Percentiles rank a stretch among this genome's conserved stretches.
Evolutionary conservation across 139 green algal species (phyloP).

Genomic region (Volvox reticuliferus): DNA sequence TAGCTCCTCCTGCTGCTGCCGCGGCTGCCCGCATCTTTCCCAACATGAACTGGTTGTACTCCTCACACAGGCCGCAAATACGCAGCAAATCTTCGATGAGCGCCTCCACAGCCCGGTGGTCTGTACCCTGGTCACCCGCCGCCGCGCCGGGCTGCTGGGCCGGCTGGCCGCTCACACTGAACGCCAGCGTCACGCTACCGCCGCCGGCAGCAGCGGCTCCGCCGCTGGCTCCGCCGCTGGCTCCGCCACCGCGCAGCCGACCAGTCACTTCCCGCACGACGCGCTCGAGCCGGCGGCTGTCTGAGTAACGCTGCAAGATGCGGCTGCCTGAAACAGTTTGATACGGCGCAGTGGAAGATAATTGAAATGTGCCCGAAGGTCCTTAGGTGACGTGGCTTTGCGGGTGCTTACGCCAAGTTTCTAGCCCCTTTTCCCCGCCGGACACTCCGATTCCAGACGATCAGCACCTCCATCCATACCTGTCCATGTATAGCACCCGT

Average conservation of each 20-base stretch:
- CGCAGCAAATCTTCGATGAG: constrained; percentile 86
- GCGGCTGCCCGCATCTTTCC: constrained; percentile 69
- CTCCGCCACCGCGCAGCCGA: constrained; percentile 10
- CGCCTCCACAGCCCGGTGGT: constrained; percentile 68
- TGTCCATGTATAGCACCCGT: too few species aligned
- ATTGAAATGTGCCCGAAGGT: too few species aligned
- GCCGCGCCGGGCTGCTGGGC: not conserved
- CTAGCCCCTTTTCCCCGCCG: too few species aligned
- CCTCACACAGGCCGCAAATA: constrained; percentile 84
- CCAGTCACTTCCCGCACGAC: constrained; percentile 65
- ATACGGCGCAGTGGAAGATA: too few species aligned
- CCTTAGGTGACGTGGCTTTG: too few species aligned
- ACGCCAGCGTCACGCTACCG: too few species aligned
- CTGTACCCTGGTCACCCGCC: not conserved
- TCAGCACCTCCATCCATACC: too few species aligned
- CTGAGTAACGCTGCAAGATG: constrained; percentile 84
- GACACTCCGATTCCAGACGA: too few species aligned
- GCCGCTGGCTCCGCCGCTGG: constrained; percentile 1
- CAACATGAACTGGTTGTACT: constrained; percentile 94
- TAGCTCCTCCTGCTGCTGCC: constrained; percentile 15
- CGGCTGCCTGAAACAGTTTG: constrained; percentile 36
- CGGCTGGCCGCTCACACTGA: not conserved
- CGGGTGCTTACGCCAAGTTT: too few species aligned
- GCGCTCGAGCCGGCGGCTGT: constrained; percentile 74
- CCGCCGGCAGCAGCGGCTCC: not conserved